Base-by-base conservation (phyloP, 176 grass and related monocot species). In the Cocos nucifera region DNA sequence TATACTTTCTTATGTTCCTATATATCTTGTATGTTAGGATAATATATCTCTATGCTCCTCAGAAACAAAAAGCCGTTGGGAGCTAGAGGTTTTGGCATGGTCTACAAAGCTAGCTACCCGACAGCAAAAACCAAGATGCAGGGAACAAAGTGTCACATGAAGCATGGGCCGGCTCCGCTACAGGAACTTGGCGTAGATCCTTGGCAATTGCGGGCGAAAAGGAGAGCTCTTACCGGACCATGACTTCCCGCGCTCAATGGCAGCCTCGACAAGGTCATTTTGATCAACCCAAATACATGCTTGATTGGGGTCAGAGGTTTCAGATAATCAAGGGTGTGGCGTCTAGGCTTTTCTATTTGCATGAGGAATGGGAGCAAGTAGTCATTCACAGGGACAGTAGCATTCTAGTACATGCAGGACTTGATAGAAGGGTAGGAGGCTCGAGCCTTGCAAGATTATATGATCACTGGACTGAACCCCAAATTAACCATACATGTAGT, bases 341-440 rank as follows among this genome's bases (percentile, higher is more conserved):
- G 15, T 77, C 77, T 2, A 85, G 80, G 22, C 64, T 95, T 19
- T 81, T 85, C 58, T 95, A 95, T 71, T 75, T 95, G 67, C 89
- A 95, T 61, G 89, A 88, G 56, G 89, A 80, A 59, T 95, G 89
- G 84, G 84, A 95, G 51, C 84, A 95, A 67, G 81, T 95, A 59
- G 89, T 95, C 52, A 78, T 95, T 59, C 89, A 96, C 66, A 74
- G 86, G 19, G 91, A 96, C 75, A 68, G 62, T 30, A 96, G 90
- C 72, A 78, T 96, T 26, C 80, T 90, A 26, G 86, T 96, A 19
- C 86, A 96, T 59, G 69, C 15, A 27, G 62, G 76, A 14, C 78
- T 84, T 75, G 88, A 90, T 61, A 87, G 61, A 23, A 90, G 79
- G 72, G 72, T 96, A 15, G 81, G 92, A 50, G 87, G 90, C 69